Evolutionary conservation across 176 grass and related monocot genomes (phyloP).

Genomic region (Aechmea fasciata): DNA sequence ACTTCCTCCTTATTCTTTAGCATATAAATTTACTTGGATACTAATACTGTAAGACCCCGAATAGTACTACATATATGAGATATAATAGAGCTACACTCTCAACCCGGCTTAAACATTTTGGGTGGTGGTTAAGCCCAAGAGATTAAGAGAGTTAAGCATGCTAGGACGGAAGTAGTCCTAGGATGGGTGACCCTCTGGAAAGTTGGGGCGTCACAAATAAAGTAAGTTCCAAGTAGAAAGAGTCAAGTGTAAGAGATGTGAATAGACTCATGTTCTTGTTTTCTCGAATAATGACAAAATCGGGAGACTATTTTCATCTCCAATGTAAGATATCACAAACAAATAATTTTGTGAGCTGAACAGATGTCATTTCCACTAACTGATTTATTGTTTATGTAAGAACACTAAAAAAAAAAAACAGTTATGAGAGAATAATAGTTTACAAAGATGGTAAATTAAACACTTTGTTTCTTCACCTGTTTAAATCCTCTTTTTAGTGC

Average conservation of each 20-base stretch:
- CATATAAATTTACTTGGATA: neutral
- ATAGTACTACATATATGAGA: too few species aligned
- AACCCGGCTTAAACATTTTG: too few species aligned
- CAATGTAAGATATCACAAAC: neutral
- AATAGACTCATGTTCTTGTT: neutral
- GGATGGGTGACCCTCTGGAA: too few species aligned
- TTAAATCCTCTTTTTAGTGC: constrained; percentile 6
- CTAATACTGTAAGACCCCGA: too few species aligned
- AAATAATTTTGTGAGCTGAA: neutral
- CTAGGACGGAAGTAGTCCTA: too few species aligned
- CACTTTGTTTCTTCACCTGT: constrained; percentile 13
- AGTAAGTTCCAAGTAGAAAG: neutral
- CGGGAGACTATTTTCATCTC: neutral
- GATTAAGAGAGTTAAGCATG: too few species aligned
- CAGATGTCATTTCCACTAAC: too few species aligned
- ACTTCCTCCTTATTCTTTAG: neutral
- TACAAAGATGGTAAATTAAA: constrained; percentile 6
- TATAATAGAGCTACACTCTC: too few species aligned
- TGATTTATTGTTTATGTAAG: neutral
- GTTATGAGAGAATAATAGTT: neutral
- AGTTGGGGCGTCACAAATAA: too few species aligned
- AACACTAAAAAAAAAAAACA: neutral
- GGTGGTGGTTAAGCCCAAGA: too few species aligned
- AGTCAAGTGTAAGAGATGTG: neutral
- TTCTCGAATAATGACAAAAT: neutral